Evolutionary conservation across 2,329 filamentous ascomycete genomes (phyloP).

Genomic region (Thelonectria rubi): DNA sequence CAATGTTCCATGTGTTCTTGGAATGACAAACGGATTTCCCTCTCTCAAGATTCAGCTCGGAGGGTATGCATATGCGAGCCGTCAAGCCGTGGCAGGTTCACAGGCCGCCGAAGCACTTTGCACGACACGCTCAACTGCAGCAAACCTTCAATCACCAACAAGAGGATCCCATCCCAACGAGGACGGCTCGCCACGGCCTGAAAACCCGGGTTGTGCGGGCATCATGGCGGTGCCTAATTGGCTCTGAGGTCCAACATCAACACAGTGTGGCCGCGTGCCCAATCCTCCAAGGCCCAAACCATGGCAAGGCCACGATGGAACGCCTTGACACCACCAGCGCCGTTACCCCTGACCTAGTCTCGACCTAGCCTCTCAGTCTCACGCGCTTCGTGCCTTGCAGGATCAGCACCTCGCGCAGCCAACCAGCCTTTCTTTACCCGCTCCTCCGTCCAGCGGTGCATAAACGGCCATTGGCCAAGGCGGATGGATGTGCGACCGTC

Average conservation of each 20-base stretch:
- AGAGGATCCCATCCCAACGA: not conserved
- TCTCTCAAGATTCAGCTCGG: not conserved
- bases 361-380: slow-evolving; percentile 21
- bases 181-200: too few relatives aligned
- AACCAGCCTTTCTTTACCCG: slow-evolving; percentile 27
- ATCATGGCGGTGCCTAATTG: slow-evolving; percentile 1
- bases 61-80: not conserved
- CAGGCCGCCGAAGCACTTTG: not conserved
- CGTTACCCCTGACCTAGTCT: slow-evolving; percentile 39
- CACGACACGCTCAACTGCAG: slow-evolving; percentile 4
- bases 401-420: slow-evolving; percentile 36
- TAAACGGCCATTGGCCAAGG: slow-evolving; percentile 19
- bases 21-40: not conserved
- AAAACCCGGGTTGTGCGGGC: slow-evolving; percentile 6
- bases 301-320: slow-evolving; percentile 6
- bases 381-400: slow-evolving; percentile 36
- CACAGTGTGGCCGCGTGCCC: slow-evolving; percentile 18
- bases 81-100: too few relatives aligned
- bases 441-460: slow-evolving; percentile 32
- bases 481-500: slow-evolving; percentile 35
- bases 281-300: slow-evolving; percentile 4
- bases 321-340: slow-evolving; percentile 23
- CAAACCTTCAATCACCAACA: slow-evolving; percentile 11
- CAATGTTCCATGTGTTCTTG: not conserved
- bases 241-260: not conserved